Conservation (phyloP, 345 rosid species). For the thale cress (Arabidopsis thaliana) region TAIR10.1 NC_003074.8:18666001-18666500, state of each 20-base stretch:
- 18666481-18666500: conserved; percentile 91
- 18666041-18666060: conserved; percentile 92
- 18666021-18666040: conserved; percentile 88
- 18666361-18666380: conserved; percentile 78
- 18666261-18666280: conserved; percentile 89
- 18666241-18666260: conserved; percentile 97
- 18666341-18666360: conserved; percentile 82
- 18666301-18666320: conserved; percentile 92
- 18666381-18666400: conserved; percentile 70
- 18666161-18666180: conserved; percentile 86
- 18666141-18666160: conserved; percentile 97
- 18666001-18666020: conserved; percentile 93
- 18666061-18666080: conserved; percentile 88
- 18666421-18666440: conserved; percentile 71
- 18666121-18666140: conserved; percentile 80
- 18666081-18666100: conserved; percentile 86
- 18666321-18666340: conserved; percentile 91
- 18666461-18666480: conserved; percentile 91
- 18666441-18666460: conserved; percentile 59
- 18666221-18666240: conserved; percentile 75
- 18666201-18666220: conserved; percentile 84
- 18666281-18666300: conserved; percentile 81
- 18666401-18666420: conserved; percentile 77
- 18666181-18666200: conserved; percentile 87
- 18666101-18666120: conserved; percentile 79